Base-by-base conservation (phyloP, 768 basidiomycete species). In the Dacryopinax primogenitus region DNA sequence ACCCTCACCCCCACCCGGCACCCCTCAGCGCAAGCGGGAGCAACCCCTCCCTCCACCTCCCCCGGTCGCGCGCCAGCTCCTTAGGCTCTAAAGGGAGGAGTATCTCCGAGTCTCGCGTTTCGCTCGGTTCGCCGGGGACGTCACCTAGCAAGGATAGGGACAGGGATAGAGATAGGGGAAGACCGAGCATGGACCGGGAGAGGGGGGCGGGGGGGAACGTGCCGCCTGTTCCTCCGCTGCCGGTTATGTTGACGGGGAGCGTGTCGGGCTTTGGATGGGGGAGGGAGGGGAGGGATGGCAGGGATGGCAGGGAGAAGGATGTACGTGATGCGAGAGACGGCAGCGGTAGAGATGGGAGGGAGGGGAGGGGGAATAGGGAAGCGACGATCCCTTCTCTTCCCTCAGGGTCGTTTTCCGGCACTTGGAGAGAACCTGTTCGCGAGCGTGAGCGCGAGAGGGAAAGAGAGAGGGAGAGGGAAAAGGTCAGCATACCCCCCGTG, bases 141-240 rank as follows among this genome's bases (percentile, higher is more conserved):
- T n/a, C n/a, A n/a, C n/a, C n/a, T n/a, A 39, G 37, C 12, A n/a
- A 39, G 37, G 32, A 58, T 13, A 7, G 45, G n/a, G 45, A 47
- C 23, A 11, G 51, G 13, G 41, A 44, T 23, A 11, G 51, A 7
- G 51, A 32, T 15, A 11, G 51, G 26, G 51, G 51, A 30, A 11
- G 51, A 30, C 51, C 51, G 51, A 58, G 51, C 51, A 30, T 28
- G 51, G 51, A 58, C 51, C 51, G n/a, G n/a, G n/a, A n/a, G n/a
- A n/a, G n/a, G n/a, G n/a, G n/a, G n/a, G n/a, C n/a, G n/a, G n/a
- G n/a, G n/a, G n/a, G n/a, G n/a, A n/a, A n/a, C n/a, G n/a, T 58
- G 26, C 51, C 51, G 13, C 51, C 51, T 21, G 51, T 58, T 6
- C 51, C 51, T 30, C 51, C 51, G 11, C 51, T 58, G 13, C 51